Conservation (phyloP, 805 yeast genomes). For the Metschnikowia gruessii region DNA sequence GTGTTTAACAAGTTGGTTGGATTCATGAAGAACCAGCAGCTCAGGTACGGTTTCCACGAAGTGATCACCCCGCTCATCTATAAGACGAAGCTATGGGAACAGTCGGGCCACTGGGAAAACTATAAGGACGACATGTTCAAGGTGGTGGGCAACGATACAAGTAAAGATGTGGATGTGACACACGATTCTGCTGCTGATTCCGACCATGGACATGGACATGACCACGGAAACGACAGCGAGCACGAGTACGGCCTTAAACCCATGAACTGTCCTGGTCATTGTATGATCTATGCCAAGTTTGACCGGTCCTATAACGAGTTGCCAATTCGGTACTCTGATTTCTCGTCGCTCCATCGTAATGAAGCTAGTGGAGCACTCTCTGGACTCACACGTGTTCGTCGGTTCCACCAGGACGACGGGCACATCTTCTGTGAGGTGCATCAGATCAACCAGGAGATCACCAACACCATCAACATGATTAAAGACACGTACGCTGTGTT, state of each 20-base stretch:
- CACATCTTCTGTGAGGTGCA: constrained; percentile 85
- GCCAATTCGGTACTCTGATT: constrained; percentile 84
- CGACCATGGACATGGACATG: background rate
- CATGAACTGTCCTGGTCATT: constrained; percentile 95
- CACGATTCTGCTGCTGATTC: constrained; percentile 15
- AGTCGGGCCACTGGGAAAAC: constrained; percentile 94
- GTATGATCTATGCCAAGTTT: constrained; percentile 70
- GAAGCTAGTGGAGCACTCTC: constrained; percentile 93
- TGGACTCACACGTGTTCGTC: constrained; percentile 87
- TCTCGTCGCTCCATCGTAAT: constrained; percentile 88
- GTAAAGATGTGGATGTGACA: constrained; percentile 24
- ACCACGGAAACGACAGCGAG: background rate
- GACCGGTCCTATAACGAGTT: constrained; percentile 82
- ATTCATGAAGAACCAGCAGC: constrained; percentile 85
- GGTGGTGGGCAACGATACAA: constrained; percentile 58
- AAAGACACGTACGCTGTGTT: constrained; percentile 71
- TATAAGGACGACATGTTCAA: constrained; percentile 93
- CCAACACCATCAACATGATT: constrained; percentile 66
- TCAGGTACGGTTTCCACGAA: constrained; percentile 80
- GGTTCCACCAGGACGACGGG: constrained; percentile 98
- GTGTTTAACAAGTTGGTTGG: constrained; percentile 73
- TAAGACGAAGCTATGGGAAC: constrained; percentile 80
- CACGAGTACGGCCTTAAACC: constrained; percentile 81
- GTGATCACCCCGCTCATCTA: constrained; percentile 90
- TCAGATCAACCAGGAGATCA: constrained; percentile 75